Evolutionary conservation across 306 rosid species (phyloP).

Genomic region (Pyrus betulifolia): DNA sequence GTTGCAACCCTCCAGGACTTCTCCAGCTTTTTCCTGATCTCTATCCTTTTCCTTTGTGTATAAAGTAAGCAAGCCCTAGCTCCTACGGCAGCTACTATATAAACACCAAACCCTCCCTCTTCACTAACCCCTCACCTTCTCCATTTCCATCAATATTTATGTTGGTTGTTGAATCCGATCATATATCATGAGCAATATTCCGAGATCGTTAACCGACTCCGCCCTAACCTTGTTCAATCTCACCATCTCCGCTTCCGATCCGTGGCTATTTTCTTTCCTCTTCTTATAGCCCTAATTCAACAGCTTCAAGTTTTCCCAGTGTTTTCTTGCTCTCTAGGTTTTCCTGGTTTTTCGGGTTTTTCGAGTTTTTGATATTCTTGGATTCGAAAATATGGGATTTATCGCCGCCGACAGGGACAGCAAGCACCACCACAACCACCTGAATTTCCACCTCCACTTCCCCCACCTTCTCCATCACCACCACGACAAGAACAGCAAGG

Average conservation of each 20-base stretch:
- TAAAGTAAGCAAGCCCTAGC: constrained; percentile 39
- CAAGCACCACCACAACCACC: constrained; percentile 10
- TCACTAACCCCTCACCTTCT: constrained; percentile 17
- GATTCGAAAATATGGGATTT: not conserved
- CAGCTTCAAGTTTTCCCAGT: not conserved
- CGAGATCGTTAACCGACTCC: constrained; percentile 72
- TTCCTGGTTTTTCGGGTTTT: not conserved
- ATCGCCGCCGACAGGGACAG: not conserved
- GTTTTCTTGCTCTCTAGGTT: not conserved
- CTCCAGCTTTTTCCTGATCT: not conserved
- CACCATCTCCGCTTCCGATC: constrained; percentile 75
- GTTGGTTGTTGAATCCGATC: constrained; percentile 20
- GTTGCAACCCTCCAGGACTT: not conserved
- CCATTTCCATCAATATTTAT: constrained; percentile 19
- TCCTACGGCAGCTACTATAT: constrained; percentile 5
- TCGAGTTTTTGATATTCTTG: not conserved
- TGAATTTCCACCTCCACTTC: constrained; percentile 48
- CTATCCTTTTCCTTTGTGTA: constrained; percentile 22
- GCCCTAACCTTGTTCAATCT: constrained; percentile 66
- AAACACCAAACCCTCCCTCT: constrained; percentile 15
- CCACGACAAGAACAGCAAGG: constrained; percentile 21
- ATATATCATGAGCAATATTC: constrained; percentile 83
- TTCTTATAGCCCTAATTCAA: constrained; percentile 38
- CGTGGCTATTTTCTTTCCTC: constrained; percentile 80
- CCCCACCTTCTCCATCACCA: constrained; percentile 28